A percentile compares a stretch with the other conserved stretches of the same genome.
These are phyloP conservation scores for Mortierella sp. DNA, from an alignment of 371 early-diverging fungal genomes.

Conservation along the genomic window DNA sequence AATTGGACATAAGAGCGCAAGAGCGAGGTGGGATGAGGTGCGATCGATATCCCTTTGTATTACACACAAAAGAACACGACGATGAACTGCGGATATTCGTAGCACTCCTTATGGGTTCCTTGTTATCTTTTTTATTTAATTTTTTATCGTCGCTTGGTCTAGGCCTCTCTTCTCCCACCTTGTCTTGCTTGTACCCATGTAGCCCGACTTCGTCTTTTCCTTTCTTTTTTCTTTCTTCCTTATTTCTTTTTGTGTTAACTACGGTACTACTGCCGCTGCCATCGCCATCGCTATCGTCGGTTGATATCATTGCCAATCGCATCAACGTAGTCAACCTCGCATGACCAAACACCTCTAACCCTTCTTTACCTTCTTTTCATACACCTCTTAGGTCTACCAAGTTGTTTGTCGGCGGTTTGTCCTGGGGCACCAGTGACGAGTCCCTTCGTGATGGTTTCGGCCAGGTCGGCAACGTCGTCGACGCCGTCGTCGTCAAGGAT, in stretches of 20 bases:
- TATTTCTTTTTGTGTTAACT: background rate
- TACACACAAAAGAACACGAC: background rate
- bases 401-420: slow-evolving; percentile 78
- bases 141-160: background rate
- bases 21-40: slow-evolving; percentile 4
- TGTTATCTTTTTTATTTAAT: too few relatives aligned
- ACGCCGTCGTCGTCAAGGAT: slow-evolving; percentile 64
- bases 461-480: slow-evolving; percentile 56
- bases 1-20: background rate
- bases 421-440: slow-evolving; percentile 73
- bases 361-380: background rate
- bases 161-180: too few relatives aligned
- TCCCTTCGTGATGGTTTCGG: slow-evolving; percentile 65
- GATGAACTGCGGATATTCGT: background rate
- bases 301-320: background rate
- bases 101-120: background rate
- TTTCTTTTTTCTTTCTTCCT: background rate
- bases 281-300: background rate
- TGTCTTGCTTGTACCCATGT: background rate
- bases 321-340: too few relatives aligned
- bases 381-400: slow-evolving; percentile 47
- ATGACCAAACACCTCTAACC: background rate
- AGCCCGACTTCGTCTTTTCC: background rate
- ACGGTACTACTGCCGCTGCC: background rate
- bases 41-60: background rate